Base-by-base conservation (phyloP, 106 monocot genomes). In the Apostasia shenzhenica region DNA sequence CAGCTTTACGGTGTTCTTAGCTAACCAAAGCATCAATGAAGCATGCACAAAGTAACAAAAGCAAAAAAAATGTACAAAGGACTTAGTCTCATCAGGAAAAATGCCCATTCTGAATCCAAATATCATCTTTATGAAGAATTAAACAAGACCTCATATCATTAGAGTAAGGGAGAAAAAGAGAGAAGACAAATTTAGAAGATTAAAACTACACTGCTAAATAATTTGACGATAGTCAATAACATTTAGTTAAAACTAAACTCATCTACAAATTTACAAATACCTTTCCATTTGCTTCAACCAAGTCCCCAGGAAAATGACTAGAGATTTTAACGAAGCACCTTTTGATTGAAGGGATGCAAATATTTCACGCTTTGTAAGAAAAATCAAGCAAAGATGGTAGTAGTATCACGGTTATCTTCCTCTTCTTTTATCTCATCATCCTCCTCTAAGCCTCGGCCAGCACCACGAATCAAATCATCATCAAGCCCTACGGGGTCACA, bases 401-500 rank as follows among this genome's bases (percentile, higher is more conserved):
- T 54, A 67, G 13, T 72, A 61, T 78, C 62, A 51, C 41, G 68
- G 66, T 49, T 75, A 61, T 82, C 82, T 63, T 81, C 85, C 1
- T 83, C 85, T 4, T 61, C 79, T 68, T 80, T 82, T 40, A 65
- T 71, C 1, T 81, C 80, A 64, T 70, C 85, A 63, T 80, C 83
- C 7, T 82, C 86, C 38, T 78, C 82, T n/a, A 46, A 71, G 42
- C 73, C 78, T 77, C 63, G 78, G 7, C 67, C 80, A 67, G 78
- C 87, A 63, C 60, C 73, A 66, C 55, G 78, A 48, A 87, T 75
- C 45, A 73, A 60, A 54, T 84, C 83, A 51, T 82, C 81, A 66
- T 80, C 87, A 77, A 95, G 71, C 46, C 77, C 95, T 95, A 74
- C 41, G 57, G 44, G 57, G 72, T 59, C 55, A 40, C 61, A 11